Percentiles rank a stretch among this genome's conserved stretches.
These are phyloP conservation scores for Mollisiaceae sp. DNA, from an alignment of 2,329 filamentous ascomycete genomes.

Conservation along the genomic window DNA sequence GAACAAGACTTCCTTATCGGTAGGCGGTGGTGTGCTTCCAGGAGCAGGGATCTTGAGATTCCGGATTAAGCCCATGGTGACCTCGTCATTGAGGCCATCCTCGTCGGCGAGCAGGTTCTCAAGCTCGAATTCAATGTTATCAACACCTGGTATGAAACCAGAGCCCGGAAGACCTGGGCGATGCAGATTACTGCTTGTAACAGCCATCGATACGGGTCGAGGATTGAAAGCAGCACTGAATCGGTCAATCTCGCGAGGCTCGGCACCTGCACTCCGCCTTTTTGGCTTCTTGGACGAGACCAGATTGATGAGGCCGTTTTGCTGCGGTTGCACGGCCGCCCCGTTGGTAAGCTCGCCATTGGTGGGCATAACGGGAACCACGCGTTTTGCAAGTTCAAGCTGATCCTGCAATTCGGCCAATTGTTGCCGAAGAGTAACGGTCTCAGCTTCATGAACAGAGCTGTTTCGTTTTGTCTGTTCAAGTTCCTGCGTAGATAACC, in stretches of 20 bases:
- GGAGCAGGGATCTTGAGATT: constrained; percentile 96
- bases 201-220: constrained; percentile 93
- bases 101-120: constrained; percentile 94
- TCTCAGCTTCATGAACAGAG: constrained; percentile 81
- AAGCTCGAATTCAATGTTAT: constrained; percentile 94
- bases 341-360: constrained; percentile 75
- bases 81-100: constrained; percentile 94
- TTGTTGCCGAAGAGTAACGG: constrained; percentile 83
- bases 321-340: constrained; percentile 56
- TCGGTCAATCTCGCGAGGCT: constrained; percentile 83
- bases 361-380: constrained; percentile 62
- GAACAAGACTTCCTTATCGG: constrained; percentile 98
- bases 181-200: constrained; percentile 66
- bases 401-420: constrained; percentile 90
- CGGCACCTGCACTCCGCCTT: constrained; percentile 86
- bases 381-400: constrained; percentile 81
- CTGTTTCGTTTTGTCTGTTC: constrained; percentile 78
- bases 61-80: constrained; percentile 92
- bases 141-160: constrained; percentile 78
- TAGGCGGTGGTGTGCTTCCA: constrained; percentile 83
- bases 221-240: constrained; percentile 95
- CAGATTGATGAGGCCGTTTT: constrained; percentile 89
- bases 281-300: constrained; percentile 98
- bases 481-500: constrained; percentile 78
- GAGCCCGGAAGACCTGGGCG: constrained; percentile 76